These are phyloP conservation scores for Heterobasidion annosum DNA, from an alignment of 1,284 basidiomycete species.

Conservation along the genomic window DNA sequence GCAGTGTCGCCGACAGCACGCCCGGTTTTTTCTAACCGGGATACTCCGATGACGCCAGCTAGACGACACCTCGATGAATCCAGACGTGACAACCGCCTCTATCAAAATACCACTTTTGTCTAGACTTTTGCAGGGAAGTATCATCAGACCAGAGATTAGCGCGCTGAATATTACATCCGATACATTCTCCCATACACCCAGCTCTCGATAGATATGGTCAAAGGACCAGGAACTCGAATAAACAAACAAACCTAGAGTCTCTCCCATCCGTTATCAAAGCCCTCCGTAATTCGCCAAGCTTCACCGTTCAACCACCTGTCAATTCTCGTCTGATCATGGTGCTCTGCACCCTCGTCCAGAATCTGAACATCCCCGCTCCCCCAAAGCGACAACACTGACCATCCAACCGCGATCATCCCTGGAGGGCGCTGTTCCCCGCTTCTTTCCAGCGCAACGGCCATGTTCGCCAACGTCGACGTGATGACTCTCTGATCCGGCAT, in stretches of 20 bases:
- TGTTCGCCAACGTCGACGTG: conserved; percentile 67
- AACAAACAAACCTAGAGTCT: conserved; percentile 13
- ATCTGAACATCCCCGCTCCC: conserved; percentile 42
- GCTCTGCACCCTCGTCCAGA: conserved; percentile 36
- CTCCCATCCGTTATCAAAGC: conserved; percentile 46
- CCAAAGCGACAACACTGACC: conserved; percentile 69
- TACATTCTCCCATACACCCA: neutral
- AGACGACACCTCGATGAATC: neutral
- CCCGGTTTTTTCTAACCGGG: conserved; percentile 6
- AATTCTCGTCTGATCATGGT: conserved; percentile 41
- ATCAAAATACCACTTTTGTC: neutral
- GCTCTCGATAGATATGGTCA: neutral
- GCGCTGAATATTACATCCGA: too few relatives aligned
- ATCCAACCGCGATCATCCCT: conserved; percentile 93
- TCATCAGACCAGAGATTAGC: too few relatives aligned
- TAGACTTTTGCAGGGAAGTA: neutral
- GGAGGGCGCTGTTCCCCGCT: conserved; percentile 87
- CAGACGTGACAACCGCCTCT: neutral
- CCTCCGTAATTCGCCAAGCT: conserved; percentile 53
- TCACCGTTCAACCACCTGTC: conserved; percentile 44
- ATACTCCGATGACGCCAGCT: neutral
- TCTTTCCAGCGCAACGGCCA: conserved; percentile 66
- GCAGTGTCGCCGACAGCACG: neutral
- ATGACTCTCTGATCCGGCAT: conserved; percentile 89
- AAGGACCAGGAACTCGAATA: neutral